Conservation (phyloP, 2,329 filamentous ascomycete species). For the Trichoderma cornu-damae region DNA sequence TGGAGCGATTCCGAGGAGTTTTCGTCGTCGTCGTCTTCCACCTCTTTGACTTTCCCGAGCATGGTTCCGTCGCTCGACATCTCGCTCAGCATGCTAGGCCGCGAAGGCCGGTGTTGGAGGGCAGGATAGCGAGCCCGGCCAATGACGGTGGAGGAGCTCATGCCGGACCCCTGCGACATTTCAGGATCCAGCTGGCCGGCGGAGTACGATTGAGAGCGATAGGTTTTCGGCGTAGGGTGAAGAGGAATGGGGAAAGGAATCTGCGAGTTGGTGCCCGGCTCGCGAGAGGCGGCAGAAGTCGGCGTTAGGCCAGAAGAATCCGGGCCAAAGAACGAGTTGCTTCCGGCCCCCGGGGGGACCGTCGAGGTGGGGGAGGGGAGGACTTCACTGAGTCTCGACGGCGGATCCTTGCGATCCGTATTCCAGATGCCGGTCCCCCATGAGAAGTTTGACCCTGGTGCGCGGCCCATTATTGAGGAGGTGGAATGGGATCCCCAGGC, state of each 20-base stretch:
- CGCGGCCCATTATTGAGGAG: conserved; percentile 45
- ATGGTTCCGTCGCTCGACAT: conserved; percentile 59
- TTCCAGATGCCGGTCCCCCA: conserved; percentile 86
- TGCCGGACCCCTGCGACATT: conserved; percentile 33
- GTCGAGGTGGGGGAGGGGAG: conserved; percentile 68
- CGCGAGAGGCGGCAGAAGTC: conserved; percentile 48
- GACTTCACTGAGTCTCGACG: conserved; percentile 68
- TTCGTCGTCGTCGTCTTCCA: conserved; percentile 61
- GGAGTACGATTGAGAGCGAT: conserved; percentile 94
- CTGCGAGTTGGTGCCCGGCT: conserved; percentile 53
- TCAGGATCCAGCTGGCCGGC: conserved; percentile 84
- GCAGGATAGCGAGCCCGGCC: conserved; percentile 58
- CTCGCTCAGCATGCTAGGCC: conserved; percentile 70
- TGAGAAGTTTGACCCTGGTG: conserved; percentile 52
- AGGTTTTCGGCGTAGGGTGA: conserved; percentile 85
- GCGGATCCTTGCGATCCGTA: conserved; percentile 69
- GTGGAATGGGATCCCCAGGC: conserved; percentile 51
- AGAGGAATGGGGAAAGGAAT: conserved; percentile 84
- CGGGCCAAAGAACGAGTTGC: conserved; percentile 45
- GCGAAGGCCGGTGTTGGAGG: conserved; percentile 75
- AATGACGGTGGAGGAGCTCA: conserved; percentile 46
- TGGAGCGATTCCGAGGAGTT: conserved; percentile 47
- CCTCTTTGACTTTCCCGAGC: conserved; percentile 65
- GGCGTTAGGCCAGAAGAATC: conserved; percentile 42
- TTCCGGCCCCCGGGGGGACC: conserved; percentile 42